Evolutionary conservation across 2,329 filamentous ascomycete genomes (phyloP).

Genomic region (Arthrobotrys iridis): DNA sequence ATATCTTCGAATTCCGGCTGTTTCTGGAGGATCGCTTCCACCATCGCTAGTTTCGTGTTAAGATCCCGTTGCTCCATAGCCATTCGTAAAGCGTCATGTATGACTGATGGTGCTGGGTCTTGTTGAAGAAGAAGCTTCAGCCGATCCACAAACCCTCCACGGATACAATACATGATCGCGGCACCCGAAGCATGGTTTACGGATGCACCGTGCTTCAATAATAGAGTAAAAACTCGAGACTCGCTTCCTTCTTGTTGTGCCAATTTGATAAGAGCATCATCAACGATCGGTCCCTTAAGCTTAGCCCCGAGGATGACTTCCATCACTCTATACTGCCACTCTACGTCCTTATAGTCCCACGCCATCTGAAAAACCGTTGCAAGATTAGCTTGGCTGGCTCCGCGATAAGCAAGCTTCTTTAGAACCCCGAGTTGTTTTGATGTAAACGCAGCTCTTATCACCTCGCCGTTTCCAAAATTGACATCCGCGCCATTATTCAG

Average conservation of each 20-base stretch:
- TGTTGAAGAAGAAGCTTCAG: slow-evolving; percentile 32
- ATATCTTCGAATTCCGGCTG: slow-evolving; percentile 34
- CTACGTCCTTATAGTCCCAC: slow-evolving; percentile 25
- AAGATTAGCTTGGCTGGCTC: slow-evolving; percentile 17
- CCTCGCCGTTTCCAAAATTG: slow-evolving; percentile 40
- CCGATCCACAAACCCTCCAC: slow-evolving; percentile 16
- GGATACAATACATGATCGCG: slow-evolving; percentile 32
- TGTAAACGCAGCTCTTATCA: slow-evolving; percentile 30
- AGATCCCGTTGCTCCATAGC: slow-evolving; percentile 34
- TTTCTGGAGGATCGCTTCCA: slow-evolving; percentile 30
- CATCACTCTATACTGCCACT: slow-evolving; percentile 41
- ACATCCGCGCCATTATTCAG: slow-evolving; percentile 41
- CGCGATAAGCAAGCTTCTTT: slow-evolving; percentile 20
- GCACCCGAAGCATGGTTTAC: slow-evolving; percentile 45
- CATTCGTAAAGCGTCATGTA: slow-evolving; percentile 37
- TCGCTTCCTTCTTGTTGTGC: slow-evolving; percentile 34
- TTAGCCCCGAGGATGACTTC: slow-evolving; percentile 36
- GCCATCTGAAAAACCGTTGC: slow-evolving; percentile 38
- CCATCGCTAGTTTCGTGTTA: slow-evolving; percentile 13
- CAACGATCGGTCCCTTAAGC: slow-evolving; percentile 25
- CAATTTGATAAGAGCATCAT: slow-evolving; percentile 39
- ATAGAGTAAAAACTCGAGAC: slow-evolving; percentile 15
- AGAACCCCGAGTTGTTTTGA: slow-evolving; percentile 38
- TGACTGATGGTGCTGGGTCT: not conserved
- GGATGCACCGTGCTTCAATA: slow-evolving; percentile 39